Evolutionary conservation across 306 rosid species (phyloP), one percentile per base, ranked within the genome.

Genomic region (Purshia tridentata): DNA sequence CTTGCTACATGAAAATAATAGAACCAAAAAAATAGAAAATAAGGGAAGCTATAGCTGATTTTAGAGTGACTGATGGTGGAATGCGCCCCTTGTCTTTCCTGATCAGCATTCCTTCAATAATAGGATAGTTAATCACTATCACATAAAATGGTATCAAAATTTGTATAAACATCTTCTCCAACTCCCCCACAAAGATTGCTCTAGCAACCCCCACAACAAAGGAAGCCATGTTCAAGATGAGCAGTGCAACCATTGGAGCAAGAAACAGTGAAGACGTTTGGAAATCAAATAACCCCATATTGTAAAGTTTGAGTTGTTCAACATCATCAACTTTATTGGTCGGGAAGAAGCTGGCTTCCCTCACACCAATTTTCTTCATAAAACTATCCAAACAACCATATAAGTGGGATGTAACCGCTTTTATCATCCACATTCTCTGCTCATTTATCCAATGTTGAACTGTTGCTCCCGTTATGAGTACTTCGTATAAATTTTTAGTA

Each of bases 401-500:
- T 8, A 81, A 73, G 45, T 81, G 51, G 20, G 83, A 70, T n/a
- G 90, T 86, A 13, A 81, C 56, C 59, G 86, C 75, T 58, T 53
- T 79, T 5, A 88, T 88, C 91, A 90, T 86, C 96, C 93, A 90
- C 7, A 82, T 68, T 59, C 93, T 78, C 9, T 86, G 89, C 57
- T 89, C 97, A 52, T 76, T 73, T 51, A 80, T 59, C 82, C 86
- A 81, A 13, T 78, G 70, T 11, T 35, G 77, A 22, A 81, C 11
- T 42, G 96, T 74, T 46, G 80, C 84, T 55, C 89, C 88, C 1
- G 83, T 81, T 64, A 65, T 15, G 55, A 90, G 67, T 50, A 88
- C 85, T 75, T 90, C 93, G 1, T 52, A 39, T 55, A 81, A 73
- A 70, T 84, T 83, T 55, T 79, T 80, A 0, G 63, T 70, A 5